A percentile compares a stretch with the other conserved stretches of the same genome.
phyloP scores from a whole-genome alignment of 1,284 basidiomycete genomes.

The Cutaneotrichosporon sp. region DNA sequence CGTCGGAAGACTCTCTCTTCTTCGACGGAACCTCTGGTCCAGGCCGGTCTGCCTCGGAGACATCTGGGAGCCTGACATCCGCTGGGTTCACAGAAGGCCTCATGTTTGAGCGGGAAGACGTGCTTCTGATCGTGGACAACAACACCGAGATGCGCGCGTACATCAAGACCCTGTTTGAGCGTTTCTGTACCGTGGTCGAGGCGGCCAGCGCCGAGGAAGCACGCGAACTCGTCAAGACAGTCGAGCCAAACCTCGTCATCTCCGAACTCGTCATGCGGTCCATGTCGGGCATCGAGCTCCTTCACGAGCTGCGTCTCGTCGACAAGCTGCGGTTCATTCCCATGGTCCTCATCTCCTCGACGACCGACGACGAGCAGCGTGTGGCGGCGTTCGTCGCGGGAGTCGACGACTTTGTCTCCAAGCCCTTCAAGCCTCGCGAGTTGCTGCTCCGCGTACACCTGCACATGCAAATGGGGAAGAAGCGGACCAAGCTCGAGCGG shows the following conservation, averaged over 20 bases:
- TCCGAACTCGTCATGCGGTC: conserved; percentile 50
- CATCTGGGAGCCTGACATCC: background rate
- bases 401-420: conserved; percentile 53
- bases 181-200: conserved; percentile 50
- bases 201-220: conserved; percentile 52
- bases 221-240: conserved; percentile 35
- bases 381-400: conserved; percentile 51
- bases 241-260: conserved; percentile 39
- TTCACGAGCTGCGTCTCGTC: conserved; percentile 30
- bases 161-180: conserved; percentile 41
- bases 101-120: conserved; percentile 34
- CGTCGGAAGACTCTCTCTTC: background rate
- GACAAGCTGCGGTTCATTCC: conserved; percentile 32
- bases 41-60: background rate
- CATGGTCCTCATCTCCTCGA: conserved; percentile 39
- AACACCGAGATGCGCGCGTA: conserved; percentile 45
- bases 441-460: conserved; percentile 53
- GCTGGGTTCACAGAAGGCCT: conserved; percentile 31
- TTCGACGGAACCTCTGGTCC: background rate
- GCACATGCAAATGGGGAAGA: conserved; percentile 51
- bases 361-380: conserved; percentile 37
- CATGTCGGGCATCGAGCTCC: conserved; percentile 40
- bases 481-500: conserved; percentile 40
- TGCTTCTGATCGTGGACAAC: conserved; percentile 42
- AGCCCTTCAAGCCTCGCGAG: conserved; percentile 53